Conservation (phyloP, 2,329 filamentous ascomycete genomes). For the Claviceps sp. region DNA sequence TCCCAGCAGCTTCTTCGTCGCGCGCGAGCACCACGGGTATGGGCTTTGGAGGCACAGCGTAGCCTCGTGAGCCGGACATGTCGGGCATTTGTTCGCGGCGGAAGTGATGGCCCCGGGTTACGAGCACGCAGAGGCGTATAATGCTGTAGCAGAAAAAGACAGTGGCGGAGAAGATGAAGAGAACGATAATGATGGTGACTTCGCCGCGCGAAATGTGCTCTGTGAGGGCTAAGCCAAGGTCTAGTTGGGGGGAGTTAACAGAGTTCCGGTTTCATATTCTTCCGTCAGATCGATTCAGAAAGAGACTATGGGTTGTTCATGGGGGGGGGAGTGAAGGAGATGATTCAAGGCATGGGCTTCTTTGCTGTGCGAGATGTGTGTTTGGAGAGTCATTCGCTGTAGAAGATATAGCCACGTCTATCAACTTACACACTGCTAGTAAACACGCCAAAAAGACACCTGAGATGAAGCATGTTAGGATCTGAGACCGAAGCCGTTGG, state of each 20-base stretch:
- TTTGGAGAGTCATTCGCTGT: neutral
- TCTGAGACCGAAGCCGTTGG: conserved; percentile 36
- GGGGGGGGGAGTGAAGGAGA: neutral
- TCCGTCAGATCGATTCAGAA: neutral
- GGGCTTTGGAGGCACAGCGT: conserved; percentile 56
- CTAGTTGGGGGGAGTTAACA: conserved; percentile 26
- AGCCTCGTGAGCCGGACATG: conserved; percentile 45
- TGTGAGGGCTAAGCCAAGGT: conserved; percentile 58
- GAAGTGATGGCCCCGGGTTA: conserved; percentile 33
- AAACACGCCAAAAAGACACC: conserved; percentile 46
- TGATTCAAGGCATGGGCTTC: neutral
- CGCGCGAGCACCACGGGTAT: conserved; percentile 64
- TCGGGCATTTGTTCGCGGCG: conserved; percentile 18
- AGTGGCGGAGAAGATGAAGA: conserved; percentile 59
- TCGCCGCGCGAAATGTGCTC: conserved; percentile 50
- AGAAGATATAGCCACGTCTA: neutral
- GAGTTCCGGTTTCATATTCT: neutral
- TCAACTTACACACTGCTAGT: conserved; percentile 50
- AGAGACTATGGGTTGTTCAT: neutral
- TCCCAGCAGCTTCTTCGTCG: conserved; percentile 55
- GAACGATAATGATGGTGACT: conserved; percentile 67
- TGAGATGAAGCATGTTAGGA: conserved; percentile 50
- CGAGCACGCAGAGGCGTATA: conserved; percentile 56
- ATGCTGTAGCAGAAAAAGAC: conserved; percentile 73
- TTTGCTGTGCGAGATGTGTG: neutral